Evolutionary conservation across 345 rosid genomes (phyloP).

Genomic region (Boechera retrofracta): DNA sequence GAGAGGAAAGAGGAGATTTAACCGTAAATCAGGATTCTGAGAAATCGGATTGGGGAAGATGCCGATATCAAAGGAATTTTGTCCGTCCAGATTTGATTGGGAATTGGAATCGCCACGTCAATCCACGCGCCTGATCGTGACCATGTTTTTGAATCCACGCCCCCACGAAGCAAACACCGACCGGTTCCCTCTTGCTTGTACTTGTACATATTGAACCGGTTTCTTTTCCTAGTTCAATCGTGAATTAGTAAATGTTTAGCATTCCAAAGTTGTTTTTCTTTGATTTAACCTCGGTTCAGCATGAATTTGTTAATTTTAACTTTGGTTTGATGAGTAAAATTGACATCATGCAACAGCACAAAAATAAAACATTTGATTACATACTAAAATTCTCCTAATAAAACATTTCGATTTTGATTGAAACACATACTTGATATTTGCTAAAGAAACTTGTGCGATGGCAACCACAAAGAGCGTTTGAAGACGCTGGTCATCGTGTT

Average conservation of each 20-base stretch:
- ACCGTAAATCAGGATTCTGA: slow-evolving; percentile 4
- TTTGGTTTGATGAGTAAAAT: not conserved
- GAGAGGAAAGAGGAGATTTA: slow-evolving; percentile 25
- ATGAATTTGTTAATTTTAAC: not conserved
- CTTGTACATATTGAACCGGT: too few species aligned
- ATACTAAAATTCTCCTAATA: too few species aligned
- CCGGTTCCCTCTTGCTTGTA: not conserved
- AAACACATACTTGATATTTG: too few species aligned
- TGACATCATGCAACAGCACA: not conserved
- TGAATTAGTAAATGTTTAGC: not conserved
- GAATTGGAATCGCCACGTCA: slow-evolving; percentile 33
- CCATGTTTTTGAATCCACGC: slow-evolving; percentile 13
- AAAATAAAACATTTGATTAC: too few species aligned
- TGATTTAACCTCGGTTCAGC: not conserved
- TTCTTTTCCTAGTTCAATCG: not conserved
- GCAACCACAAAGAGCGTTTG: slow-evolving; percentile 10
- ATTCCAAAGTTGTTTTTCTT: not conserved
- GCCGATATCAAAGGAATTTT: slow-evolving; percentile 20
- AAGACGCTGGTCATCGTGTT: slow-evolving; percentile 30
- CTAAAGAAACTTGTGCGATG: not conserved
- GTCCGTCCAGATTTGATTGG: slow-evolving; percentile 33
- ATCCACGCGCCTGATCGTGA: slow-evolving; percentile 32
- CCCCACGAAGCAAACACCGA: not conserved
- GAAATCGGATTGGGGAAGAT: not conserved
- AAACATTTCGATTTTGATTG: not conserved